Percentiles rank a stretch among this genome's conserved stretches.
phyloP scores from a whole-genome alignment of 768 basidiomycete species.

The Agrocybe praecox region DNA sequence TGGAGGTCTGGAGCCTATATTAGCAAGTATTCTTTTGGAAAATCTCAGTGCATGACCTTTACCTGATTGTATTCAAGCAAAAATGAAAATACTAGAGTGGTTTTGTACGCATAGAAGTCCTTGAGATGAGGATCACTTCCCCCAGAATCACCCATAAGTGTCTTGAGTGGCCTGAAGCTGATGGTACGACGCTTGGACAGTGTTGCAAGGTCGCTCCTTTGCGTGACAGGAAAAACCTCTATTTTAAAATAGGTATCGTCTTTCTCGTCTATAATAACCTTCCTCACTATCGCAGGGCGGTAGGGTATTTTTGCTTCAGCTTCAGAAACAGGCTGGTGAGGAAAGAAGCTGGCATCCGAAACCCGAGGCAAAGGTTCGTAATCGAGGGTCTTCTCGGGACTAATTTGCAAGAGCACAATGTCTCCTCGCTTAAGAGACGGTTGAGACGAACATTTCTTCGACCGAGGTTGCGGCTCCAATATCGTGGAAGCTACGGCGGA shows the following conservation, averaged over 20 bases:
- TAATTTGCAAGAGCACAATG: neutral
- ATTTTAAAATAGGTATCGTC: constrained; percentile 2
- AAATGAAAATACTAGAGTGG: neutral
- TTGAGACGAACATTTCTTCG: neutral
- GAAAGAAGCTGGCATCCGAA: constrained; percentile 1
- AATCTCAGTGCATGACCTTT: neutral
- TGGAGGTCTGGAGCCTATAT: neutral
- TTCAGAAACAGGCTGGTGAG: neutral
- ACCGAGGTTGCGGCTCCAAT: neutral
- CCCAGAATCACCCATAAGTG: neutral
- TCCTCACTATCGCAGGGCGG: constrained; percentile 1
- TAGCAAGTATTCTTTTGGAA: neutral
- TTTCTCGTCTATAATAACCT: neutral
- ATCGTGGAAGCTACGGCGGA: neutral
- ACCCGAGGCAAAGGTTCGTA: constrained; percentile 1
- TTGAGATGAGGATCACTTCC: neutral
- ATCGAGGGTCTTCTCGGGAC: neutral
- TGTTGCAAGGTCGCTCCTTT: neutral
- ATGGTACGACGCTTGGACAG: neutral
- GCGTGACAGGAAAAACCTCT: neutral
- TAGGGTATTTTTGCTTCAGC: neutral
- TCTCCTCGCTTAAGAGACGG: neutral
- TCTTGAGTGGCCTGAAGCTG: neutral
- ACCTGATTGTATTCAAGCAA: constrained; percentile 1
- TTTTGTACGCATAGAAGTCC: neutral